Conservation (phyloP, 2,329 filamentous ascomycete species). For the Aureobasidium sp. region DNA sequence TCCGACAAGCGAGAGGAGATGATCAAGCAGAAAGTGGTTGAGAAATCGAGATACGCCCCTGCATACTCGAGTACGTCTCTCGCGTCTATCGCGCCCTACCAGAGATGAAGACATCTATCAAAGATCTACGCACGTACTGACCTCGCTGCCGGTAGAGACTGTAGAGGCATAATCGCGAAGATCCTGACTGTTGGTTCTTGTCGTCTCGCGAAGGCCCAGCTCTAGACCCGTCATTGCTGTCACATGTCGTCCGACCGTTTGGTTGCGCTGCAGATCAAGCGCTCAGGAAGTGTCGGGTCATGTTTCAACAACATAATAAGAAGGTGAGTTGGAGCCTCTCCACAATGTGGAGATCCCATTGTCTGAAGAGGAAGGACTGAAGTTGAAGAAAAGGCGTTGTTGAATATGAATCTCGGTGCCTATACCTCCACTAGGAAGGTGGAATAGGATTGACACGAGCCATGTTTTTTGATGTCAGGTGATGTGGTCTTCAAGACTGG, state of each 20-base stretch:
- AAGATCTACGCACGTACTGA: background rate
- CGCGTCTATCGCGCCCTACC: background rate
- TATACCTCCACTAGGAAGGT: background rate
- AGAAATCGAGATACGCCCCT: background rate
- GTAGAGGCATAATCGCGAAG: background rate
- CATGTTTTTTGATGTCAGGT: background rate
- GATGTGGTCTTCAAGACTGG: background rate
- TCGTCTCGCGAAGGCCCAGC: background rate
- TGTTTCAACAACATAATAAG: background rate
- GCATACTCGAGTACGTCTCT: background rate
- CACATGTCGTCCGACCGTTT: conserved; percentile 1
- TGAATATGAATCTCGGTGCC: background rate
- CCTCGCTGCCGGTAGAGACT: background rate
- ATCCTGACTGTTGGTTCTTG: background rate
- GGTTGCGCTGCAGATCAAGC: background rate
- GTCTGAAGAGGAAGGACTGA: background rate
- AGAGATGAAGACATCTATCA: background rate
- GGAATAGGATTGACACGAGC: background rate
- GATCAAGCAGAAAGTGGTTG: background rate
- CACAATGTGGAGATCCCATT: background rate
- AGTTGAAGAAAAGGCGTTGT: background rate
- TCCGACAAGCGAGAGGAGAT: conserved; percentile 2
- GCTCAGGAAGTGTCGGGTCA: background rate
- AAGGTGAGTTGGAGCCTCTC: background rate
- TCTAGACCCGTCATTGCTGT: background rate